These are phyloP conservation scores for Bidens hawaiensis DNA, from an alignment of 140 eudicot species.

Conservation along the genomic window DNA sequence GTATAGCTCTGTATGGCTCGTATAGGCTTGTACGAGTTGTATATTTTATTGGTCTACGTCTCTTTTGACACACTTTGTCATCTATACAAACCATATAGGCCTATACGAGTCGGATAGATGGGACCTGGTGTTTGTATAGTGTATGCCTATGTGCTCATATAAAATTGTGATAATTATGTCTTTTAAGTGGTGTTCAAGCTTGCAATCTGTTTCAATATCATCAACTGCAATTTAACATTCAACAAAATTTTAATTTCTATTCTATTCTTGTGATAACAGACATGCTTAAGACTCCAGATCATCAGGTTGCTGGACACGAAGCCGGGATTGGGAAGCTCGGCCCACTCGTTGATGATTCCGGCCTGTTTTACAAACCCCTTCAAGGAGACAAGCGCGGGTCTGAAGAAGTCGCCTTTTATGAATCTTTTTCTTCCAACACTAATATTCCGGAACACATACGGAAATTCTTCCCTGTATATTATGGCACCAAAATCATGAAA, in stretches of 20 bases:
- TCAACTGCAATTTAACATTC: conserved; percentile 6
- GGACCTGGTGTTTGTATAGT: too few species aligned
- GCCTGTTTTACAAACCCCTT: conserved; percentile 89
- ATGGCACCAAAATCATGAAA: conserved; percentile 68
- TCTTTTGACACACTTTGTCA: too few species aligned
- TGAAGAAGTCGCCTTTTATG: conserved; percentile 64
- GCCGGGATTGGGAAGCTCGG: conserved; percentile 68
- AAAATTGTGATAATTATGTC: background rate
- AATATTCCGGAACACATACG: conserved; percentile 48
- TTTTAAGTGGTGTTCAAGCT: conserved; percentile 6
- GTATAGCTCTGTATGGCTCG: too few species aligned
- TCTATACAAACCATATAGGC: too few species aligned
- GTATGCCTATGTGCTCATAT: too few species aligned
- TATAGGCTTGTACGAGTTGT: too few species aligned
- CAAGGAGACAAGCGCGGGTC: conserved; percentile 71
- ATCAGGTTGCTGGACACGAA: conserved; percentile 93
- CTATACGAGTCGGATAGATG: too few species aligned
- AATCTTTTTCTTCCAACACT: conserved; percentile 45
- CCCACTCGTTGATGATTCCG: conserved; percentile 77
- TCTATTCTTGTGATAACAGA: conserved; percentile 7
- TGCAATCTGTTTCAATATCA: conserved; percentile 10
- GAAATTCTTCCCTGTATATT: conserved; percentile 63
- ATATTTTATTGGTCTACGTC: too few species aligned
- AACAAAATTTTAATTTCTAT: background rate
- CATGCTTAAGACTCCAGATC: conserved; percentile 75